phyloP scores from a whole-genome alignment of 2,329 filamentous ascomycete species.

The Verticillium tricorpus region DNA sequence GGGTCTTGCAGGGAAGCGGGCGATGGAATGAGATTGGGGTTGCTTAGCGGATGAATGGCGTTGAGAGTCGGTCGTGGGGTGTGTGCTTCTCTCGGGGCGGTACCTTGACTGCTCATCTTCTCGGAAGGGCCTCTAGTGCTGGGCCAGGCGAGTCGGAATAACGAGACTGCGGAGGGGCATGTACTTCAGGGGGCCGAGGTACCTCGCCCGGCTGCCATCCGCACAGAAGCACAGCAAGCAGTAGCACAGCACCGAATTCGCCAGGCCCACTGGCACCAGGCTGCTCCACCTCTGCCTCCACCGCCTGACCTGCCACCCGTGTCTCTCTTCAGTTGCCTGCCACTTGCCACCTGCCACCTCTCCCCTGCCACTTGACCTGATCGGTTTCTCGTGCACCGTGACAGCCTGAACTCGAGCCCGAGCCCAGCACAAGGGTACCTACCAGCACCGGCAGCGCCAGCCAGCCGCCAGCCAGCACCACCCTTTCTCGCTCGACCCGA shows the following conservation, averaged over 20 bases:
- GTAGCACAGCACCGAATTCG: not conserved
- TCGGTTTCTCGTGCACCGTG: not conserved
- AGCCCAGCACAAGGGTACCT: not conserved
- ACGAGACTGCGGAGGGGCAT: not conserved
- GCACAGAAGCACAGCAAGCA: not conserved
- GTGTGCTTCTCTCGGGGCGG: not conserved
- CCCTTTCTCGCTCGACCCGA: not conserved
- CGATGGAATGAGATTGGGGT: slow-evolving; percentile 1
- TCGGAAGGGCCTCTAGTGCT: not conserved
- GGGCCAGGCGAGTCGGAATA: not conserved
- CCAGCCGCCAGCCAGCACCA: not conserved
- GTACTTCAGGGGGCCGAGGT: not conserved
- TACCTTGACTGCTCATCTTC: not conserved
- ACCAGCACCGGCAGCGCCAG: not conserved
- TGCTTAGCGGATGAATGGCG: not conserved
- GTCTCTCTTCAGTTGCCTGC: not conserved
- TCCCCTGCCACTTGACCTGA: not conserved
- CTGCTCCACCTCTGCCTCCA: not conserved
- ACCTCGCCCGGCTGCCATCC: not conserved
- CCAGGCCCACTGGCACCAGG: not conserved
- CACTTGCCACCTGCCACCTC: not conserved
- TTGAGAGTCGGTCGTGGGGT: not conserved
- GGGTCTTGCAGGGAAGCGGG: slow-evolving; percentile 2
- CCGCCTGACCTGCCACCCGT: not conserved
- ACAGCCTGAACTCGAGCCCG: not conserved